Percentiles rank a stretch among this genome's conserved stretches.
phyloP scores from a whole-genome alignment of 2,329 filamentous ascomycete species.

The Xylaria sp. region DNA sequence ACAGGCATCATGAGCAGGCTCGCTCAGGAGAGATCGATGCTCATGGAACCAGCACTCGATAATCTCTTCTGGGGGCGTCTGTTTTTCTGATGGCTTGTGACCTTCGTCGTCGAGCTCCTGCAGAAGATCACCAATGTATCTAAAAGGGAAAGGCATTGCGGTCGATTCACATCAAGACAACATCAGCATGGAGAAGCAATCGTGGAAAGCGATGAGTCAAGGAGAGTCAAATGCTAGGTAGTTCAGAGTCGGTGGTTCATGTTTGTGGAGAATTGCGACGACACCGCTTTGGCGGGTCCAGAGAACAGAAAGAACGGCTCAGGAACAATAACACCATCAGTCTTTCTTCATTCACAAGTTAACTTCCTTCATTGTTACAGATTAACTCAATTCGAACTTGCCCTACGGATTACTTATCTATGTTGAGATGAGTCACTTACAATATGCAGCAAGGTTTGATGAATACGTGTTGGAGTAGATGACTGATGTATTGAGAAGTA shows the following conservation, averaged over 20 bases:
- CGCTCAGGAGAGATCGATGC: constrained; percentile 55
- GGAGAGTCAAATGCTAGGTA: background rate
- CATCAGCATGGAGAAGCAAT: background rate
- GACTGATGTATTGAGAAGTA: too few relatives aligned
- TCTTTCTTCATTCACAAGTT: too few relatives aligned
- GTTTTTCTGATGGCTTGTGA: constrained; percentile 33
- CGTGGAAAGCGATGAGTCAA: background rate
- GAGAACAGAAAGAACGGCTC: too few relatives aligned
- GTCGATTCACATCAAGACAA: background rate
- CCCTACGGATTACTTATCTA: background rate
- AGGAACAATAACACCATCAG: too few relatives aligned
- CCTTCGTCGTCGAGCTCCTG: constrained; percentile 54
- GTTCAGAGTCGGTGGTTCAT: background rate
- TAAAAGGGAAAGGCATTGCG: constrained; percentile 57
- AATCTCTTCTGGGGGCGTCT: constrained; percentile 29
- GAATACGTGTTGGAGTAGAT: too few relatives aligned
- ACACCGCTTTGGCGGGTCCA: constrained; percentile 1
- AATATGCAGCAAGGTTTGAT: too few relatives aligned
- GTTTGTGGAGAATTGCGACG: constrained; percentile 14
- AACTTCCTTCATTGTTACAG: background rate
- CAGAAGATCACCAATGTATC: constrained; percentile 68
- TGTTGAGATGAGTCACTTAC: too few relatives aligned
- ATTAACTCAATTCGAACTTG: background rate
- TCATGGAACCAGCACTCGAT: constrained; percentile 64
- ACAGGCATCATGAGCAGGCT: constrained; percentile 49